Evolutionary conservation across 306 rosid species (phyloP), one percentile per base, ranked within the genome.

Genomic region (Phaseolus lunatus): DNA sequence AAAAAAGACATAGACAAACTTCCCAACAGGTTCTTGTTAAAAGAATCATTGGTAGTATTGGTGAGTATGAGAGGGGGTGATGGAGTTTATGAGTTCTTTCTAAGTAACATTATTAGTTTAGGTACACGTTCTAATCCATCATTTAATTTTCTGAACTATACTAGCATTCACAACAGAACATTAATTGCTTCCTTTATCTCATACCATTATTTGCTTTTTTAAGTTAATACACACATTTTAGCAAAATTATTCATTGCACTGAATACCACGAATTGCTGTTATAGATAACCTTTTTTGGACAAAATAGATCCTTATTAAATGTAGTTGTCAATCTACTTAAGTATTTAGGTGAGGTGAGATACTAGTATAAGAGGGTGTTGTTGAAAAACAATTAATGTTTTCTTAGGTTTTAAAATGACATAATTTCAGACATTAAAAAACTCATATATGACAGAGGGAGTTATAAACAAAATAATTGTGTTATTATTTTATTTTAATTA

Each of bases 71-170:
- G 67, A 22, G 43, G 14, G 4, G 3, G 6, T 61, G 67, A 62
- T 16, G 23, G 20, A 54, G 5, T 54, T 22, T 26, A 59, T 3
- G 44, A 15, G 24, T 31, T 31, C 44, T 31, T 62, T 62, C 44
- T 15, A 29, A 24, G 44, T 27, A 41, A 66, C 11, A 12, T 23
- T 39, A 37, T 41, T 64, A 13, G 47, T 14, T 43, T 43, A 43
- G 27, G 54, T 22, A 20, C 20, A 43, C 14, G 35, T 22, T 67
- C 56, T 44, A 19, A 49, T 29, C 5, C 47, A 50, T 70, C 45
- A 29, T 70, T 70, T 70, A 29, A 8, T 70, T 70, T 24, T 49
- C 75, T 8, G n/a, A 52, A 50, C 35, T 53, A 39, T 53, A n/a
- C 27, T 39, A 37, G 12, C 45, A 35, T 52, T 53, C 8, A 52